These are phyloP conservation scores for Ogataea trehalophila DNA, from an alignment of 805 yeast species.

Conservation along the genomic window DNA sequence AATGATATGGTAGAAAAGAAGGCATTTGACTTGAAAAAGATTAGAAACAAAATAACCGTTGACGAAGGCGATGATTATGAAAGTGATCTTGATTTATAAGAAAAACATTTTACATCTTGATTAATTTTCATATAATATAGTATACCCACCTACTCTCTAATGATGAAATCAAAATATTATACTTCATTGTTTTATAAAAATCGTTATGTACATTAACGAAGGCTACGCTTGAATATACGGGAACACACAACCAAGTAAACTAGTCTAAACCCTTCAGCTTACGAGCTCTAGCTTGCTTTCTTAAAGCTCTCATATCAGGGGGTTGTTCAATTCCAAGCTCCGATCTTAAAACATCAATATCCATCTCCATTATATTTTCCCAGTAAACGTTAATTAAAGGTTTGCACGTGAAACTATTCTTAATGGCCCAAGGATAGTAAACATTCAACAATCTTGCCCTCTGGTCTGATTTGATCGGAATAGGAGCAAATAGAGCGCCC, in stretches of 20 bases:
- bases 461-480: slow-evolving; percentile 61
- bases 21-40: slow-evolving; percentile 29
- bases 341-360: slow-evolving; percentile 64
- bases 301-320: slow-evolving; percentile 67
- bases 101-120: background rate
- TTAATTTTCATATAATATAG: background rate
- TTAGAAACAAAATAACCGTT: slow-evolving; percentile 7
- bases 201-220: background rate
- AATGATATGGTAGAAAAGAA: slow-evolving; percentile 32
- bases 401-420: slow-evolving; percentile 65
- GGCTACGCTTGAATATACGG: no score
- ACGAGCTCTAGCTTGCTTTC: slow-evolving; percentile 34
- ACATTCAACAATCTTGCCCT: slow-evolving; percentile 58
- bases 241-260: no score
- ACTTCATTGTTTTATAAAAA: background rate
- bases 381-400: slow-evolving; percentile 86
- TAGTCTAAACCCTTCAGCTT: background rate
- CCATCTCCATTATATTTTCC: slow-evolving; percentile 76
- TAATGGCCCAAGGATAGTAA: slow-evolving; percentile 85
- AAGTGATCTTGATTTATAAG: slow-evolving; percentile 33
- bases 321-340: slow-evolving; percentile 75
- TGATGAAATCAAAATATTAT: background rate
- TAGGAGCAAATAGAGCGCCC: slow-evolving; percentile 87
- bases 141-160: background rate
- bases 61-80: slow-evolving; percentile 29